Evolutionary conservation across 768 basidiomycete genomes (phyloP), one percentile per base, ranked within the genome.

Genomic region (Tulasnella sp.): DNA sequence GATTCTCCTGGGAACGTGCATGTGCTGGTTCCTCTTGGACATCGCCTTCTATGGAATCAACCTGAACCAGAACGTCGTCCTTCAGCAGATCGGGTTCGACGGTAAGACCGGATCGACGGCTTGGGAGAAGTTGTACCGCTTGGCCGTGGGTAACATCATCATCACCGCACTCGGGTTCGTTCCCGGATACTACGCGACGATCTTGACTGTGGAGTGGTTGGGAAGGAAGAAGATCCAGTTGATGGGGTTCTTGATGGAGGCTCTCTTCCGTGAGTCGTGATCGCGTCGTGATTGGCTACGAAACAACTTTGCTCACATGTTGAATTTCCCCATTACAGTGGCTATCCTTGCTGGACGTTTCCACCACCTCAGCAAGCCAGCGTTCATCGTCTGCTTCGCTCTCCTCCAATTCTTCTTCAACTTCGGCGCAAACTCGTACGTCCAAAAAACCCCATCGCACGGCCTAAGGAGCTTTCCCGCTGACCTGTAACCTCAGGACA

Each of bases 361-460:
- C 81, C 52, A 85, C 66, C 78, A 78, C 0, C 81, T 92, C 16
- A 82, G 84, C 77, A 87, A 83, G 11, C 82, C 83, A 0, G 81
- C 85, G 3, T 91, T 92, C 81, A 85, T 92, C 74, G 88, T 89
- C 72, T 85, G 84, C 80, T 92, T 92, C 77, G 83, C 90, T 0
- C 80, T 92, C 75, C 80, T 75, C 76, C 90, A 91, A 78, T 90
- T 90, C 82, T 90, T 91, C 83, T 91, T 91, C 83, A 91, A 91
- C 81, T 92, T 90, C 76, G 90, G 90, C 22, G 88, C 89, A 3
- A 91, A 90, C 77, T 81, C 86, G 84, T 88, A 77, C 75, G 86
- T 79, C 11, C 7, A 11, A n/a, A 22, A 62, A 62, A 8, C n/a
- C n/a, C 32, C 64, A 9, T 37, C 16, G 32, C 22, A 2, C 32